Evolutionary conservation across 2,329 filamentous ascomycete genomes (phyloP).

Genomic region (Alternaria brassicae): DNA sequence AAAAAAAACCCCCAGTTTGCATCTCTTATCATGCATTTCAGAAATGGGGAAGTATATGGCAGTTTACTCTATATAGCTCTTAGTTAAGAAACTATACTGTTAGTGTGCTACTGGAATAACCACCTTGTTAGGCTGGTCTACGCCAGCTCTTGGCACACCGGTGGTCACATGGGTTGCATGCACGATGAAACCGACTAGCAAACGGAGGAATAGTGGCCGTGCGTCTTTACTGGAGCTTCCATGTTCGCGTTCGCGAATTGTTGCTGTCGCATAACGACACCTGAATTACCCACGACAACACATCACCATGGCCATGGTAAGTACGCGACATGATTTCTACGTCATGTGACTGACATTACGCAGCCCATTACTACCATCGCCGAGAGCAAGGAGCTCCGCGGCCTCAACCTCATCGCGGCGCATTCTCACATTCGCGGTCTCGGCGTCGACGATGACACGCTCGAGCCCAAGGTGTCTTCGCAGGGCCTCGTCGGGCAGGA

Average conservation of each 20-base stretch:
- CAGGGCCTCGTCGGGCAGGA: slow-evolving; percentile 96
- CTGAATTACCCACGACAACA: slow-evolving; percentile 5
- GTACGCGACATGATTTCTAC: slow-evolving; percentile 6
- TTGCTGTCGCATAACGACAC: slow-evolving; percentile 20
- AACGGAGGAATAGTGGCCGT: slow-evolving; percentile 9
- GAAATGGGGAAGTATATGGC: too few relatives aligned
- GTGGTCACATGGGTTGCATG: too few relatives aligned
- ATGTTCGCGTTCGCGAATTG: slow-evolving; percentile 28
- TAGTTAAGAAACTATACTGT: too few relatives aligned
- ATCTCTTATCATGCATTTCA: too few relatives aligned
- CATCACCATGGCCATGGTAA: slow-evolving; percentile 44
- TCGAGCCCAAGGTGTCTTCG: slow-evolving; percentile 83
- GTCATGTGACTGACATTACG: slow-evolving; percentile 21
- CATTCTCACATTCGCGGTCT: slow-evolving; percentile 98
- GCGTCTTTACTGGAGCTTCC: slow-evolving; percentile 17
- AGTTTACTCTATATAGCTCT: too few relatives aligned
- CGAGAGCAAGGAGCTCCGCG: slow-evolving; percentile 94
- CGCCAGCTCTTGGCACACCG: too few relatives aligned
- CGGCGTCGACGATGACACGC: slow-evolving; percentile 87
- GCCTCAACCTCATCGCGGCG: slow-evolving; percentile 95
- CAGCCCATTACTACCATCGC: slow-evolving; percentile 78
- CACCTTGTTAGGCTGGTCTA: too few relatives aligned
- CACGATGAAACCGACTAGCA: too few relatives aligned
- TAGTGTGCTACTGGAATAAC: too few relatives aligned
- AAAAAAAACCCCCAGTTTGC: too few relatives aligned